These are phyloP conservation scores for Tothia fuscella DNA, from an alignment of 2,329 filamentous ascomycete species.

Conservation along the genomic window DNA sequence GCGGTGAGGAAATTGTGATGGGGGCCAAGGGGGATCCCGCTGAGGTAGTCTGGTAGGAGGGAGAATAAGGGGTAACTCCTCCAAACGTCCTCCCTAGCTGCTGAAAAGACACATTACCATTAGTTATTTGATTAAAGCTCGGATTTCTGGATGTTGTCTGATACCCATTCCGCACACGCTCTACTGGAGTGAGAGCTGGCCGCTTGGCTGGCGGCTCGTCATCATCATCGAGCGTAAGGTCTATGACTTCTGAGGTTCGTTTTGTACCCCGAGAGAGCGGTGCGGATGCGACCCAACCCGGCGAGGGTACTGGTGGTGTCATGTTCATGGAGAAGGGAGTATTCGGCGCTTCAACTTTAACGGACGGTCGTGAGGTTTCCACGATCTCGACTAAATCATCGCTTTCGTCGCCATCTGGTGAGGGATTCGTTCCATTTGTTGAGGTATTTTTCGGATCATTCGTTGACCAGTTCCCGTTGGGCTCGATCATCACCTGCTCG, in stretches of 20 bases:
- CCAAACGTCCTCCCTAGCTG: background rate
- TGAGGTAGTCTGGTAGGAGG: background rate
- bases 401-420: constrained; percentile 21
- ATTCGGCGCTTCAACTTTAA: constrained; percentile 28
- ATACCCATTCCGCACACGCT: constrained; percentile 20
- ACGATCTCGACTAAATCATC: constrained; percentile 35
- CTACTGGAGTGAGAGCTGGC: constrained; percentile 29
- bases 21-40: background rate
- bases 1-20: constrained; percentile 2
- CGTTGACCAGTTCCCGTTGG: constrained; percentile 63
- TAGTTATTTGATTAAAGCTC: constrained; percentile 2
- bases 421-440: constrained; percentile 4
- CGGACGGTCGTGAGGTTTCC: constrained; percentile 21
- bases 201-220: constrained; percentile 25
- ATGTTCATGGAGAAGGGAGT: constrained; percentile 25
- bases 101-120: constrained; percentile 5
- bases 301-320: constrained; percentile 16
- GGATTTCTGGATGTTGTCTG: background rate
- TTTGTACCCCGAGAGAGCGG: constrained; percentile 24
- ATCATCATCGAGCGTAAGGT: constrained; percentile 37
- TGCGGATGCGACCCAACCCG: background rate
- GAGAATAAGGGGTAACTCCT: background rate
- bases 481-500: constrained; percentile 84
- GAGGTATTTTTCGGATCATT: constrained; percentile 27
- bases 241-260: constrained; percentile 35